These are phyloP conservation scores for Ophiostoma quercus DNA, from an alignment of 2,329 filamentous ascomycete species.

Conservation along the genomic window DNA sequence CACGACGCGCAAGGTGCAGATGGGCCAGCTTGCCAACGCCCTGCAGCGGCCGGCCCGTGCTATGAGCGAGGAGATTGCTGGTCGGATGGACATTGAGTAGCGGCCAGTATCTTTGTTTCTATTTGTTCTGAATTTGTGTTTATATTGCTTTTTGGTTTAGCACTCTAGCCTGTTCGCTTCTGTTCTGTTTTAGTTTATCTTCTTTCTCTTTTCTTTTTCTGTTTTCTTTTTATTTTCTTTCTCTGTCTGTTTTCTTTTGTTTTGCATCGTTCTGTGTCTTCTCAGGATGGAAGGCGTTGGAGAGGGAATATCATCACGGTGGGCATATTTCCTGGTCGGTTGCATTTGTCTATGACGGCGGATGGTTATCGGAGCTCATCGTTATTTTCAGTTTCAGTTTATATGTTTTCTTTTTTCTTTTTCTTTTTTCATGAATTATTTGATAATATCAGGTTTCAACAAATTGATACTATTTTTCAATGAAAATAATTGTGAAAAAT, in stretches of 20 bases:
- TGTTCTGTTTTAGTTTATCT: neutral
- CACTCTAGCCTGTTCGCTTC: conserved; percentile 4
- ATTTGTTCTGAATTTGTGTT: neutral
- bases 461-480: neutral
- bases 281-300: conserved; percentile 14
- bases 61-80: conserved; percentile 59
- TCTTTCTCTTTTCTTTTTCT: neutral
- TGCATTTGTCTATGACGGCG: neutral
- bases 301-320: neutral
- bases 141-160: conserved; percentile 2
- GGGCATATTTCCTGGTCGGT: neutral
- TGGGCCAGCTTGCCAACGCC: conserved; percentile 30
- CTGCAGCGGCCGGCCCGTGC: conserved; percentile 41
- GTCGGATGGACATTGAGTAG: conserved; percentile 56
- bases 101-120: neutral
- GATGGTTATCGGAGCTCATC: neutral
- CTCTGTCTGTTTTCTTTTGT: neutral
- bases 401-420: neutral
- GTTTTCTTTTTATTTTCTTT: conserved; percentile 1
- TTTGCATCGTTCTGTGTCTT: neutral
- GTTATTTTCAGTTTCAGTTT: neutral
- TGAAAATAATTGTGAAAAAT: neutral
- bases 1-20: conserved; percentile 31
- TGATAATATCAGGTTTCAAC: neutral
- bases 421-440: neutral